Base-by-base conservation (phyloP, 768 basidiomycete species). In the Kwoniella sp. region DNA sequence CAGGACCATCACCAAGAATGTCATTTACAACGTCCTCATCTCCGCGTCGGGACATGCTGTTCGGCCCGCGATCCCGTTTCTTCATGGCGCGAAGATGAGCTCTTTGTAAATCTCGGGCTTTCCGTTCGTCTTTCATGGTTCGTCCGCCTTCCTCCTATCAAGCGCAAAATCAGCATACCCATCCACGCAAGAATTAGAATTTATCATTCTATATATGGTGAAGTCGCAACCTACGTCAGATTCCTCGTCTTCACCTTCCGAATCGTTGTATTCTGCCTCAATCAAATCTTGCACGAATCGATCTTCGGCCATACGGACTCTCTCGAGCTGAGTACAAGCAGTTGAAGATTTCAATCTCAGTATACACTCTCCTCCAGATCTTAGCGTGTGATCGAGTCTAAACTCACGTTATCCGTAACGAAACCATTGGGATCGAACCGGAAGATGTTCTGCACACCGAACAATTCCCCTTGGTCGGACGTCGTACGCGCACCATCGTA, bases 401-500 rank as follows among this genome's bases (percentile, higher is more conserved):
- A n/a, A 68, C 71, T 50, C 48, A 76, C 74, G 55, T 69, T 73
- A 2, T 58, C 51, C 6, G 64, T 47, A 4, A 76, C 68, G 51
- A 73, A 76, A 1, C 78, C 78, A 17, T 69, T 71, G 7, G 71
- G 71, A 50, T 72, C 66, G 55, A 78, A 79, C 10, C 58, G 68
- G 64, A 79, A 79, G 56, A 79, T 71, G 54, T 79, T 79, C n/a
- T 72, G 70, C 17, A 68, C 64, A 1, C 78, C 78, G 56, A 74
- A 79, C 1, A 79, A 65, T 54, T 79, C 78, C 1, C 72, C 74
- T 61, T 73, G 68, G 25, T 68, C 74, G 49, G 70, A 68, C 4
- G 13, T 46, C n/a, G 30, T 68, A 27, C 50, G 59, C 13, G 67
- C 73, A 22, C 74, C 73, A 13, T 79, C 76, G 36, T 58, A 67